phyloP scores from a whole-genome alignment of 371 early-diverging fungal genomes.

The Haplosporangium sp. region DNA sequence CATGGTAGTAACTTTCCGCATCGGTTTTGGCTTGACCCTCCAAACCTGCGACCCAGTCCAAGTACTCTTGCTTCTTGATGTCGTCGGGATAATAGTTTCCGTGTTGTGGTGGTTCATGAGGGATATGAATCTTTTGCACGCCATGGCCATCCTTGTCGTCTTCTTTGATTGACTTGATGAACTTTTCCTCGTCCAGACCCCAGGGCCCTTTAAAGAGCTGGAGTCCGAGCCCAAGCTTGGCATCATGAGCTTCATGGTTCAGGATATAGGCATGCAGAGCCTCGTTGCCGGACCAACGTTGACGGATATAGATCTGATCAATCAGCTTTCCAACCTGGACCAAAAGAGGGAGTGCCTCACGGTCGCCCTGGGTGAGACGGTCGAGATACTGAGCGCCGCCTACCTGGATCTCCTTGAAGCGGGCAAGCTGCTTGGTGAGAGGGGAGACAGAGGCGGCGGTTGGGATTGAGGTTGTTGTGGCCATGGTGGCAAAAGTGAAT shows the following conservation, averaged over 20 bases:
- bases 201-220: slow-evolving; percentile 82
- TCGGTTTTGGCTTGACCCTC: slow-evolving; percentile 58
- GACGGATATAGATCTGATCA: slow-evolving; percentile 74
- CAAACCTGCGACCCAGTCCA: slow-evolving; percentile 66
- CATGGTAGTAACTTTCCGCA: slow-evolving; percentile 80
- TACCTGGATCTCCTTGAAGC: slow-evolving; percentile 50
- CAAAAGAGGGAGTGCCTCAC: slow-evolving; percentile 71
- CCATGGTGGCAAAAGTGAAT: slow-evolving; percentile 9
- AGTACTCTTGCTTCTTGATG: slow-evolving; percentile 78
- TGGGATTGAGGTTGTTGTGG: slow-evolving; percentile 12
- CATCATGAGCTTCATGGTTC: slow-evolving; percentile 37
- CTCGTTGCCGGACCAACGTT: slow-evolving; percentile 79
- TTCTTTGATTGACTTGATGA: slow-evolving; percentile 60
- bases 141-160: slow-evolving; percentile 11
- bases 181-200: slow-evolving; percentile 62
- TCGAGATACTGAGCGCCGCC: slow-evolving; percentile 47
- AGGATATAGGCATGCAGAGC: slow-evolving; percentile 65
- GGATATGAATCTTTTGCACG: slow-evolving; percentile 58
- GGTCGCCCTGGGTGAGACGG: slow-evolving; percentile 68
- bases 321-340: slow-evolving; percentile 73
- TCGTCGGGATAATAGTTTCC: slow-evolving; percentile 85
- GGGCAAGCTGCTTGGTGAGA: slow-evolving; percentile 48
- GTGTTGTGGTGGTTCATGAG: slow-evolving; percentile 69
- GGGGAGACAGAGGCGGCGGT: slow-evolving; percentile 6
- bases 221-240: slow-evolving; percentile 61